A percentile compares a stretch with the other conserved stretches of the same genome.
Conservation (phyloP, 352 stramenopile genomes). For the Pythium oligandrum region DNA sequence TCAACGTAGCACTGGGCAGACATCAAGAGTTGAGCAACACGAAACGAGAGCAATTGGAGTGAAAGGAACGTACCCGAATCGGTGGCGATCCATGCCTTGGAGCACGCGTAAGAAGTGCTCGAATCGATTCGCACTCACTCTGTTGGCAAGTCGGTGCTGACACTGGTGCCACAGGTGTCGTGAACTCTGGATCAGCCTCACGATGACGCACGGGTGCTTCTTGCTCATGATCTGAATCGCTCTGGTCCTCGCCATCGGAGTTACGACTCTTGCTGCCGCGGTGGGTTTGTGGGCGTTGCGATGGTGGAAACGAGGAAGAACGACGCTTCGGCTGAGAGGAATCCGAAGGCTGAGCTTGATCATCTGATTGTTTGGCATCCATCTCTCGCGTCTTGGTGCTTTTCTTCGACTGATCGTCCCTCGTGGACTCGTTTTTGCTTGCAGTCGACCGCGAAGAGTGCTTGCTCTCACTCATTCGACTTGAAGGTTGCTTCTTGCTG, state of each 20-base stretch:
- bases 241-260: conserved; percentile 1
- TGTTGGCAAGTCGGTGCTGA: background rate
- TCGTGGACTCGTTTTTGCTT: background rate
- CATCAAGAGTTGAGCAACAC: background rate
- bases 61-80: conserved; percentile 25
- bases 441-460: background rate
- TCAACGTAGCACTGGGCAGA: conserved; percentile 42
- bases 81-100: conserved; percentile 13
- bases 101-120: conserved; percentile 32
- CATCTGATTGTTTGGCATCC: too few relatives aligned
- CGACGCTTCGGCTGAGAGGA: background rate
- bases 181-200: background rate
- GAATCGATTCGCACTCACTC: conserved; percentile 7
- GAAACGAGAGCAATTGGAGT: background rate
- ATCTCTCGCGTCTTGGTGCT: too few relatives aligned
- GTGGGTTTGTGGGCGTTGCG: background rate
- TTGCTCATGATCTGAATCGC: conserved; percentile 11
- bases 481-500: background rate
- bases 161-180: background rate
- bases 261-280: conserved; percentile 10
- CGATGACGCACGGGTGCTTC: conserved; percentile 8
- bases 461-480: background rate
- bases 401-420: background rate
- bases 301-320: conserved; percentile 1
- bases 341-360: background rate